Base-by-base conservation (phyloP, 1,139 yeast genomes). In the Pichia sp. region DNA sequence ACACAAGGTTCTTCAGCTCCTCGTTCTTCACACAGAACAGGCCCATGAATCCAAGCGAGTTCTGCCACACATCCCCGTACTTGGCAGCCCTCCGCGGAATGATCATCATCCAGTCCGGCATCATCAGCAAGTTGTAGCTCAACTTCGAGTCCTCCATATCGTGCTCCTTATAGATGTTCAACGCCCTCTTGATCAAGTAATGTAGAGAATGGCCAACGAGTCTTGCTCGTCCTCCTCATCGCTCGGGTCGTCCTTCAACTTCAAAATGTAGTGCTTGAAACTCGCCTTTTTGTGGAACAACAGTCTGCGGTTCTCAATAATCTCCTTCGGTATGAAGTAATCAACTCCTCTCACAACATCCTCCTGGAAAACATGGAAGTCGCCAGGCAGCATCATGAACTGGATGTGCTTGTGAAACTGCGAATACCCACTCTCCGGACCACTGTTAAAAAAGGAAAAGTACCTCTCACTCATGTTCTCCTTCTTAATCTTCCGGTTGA, bases 371-470 rank as follows among this genome's bases (percentile, higher is more conserved):
- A 89, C 79, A 1, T 67, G 69, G 66, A 83, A 85, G 40, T 76
- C 71, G 10, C 71, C 68, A 2, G 97, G 95, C 47, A 88, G 72
- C 40, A 83, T 77, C 78, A 93, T 75, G 69, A 92, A 84, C 70
- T 93, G 99, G 58, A 92, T 71, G 71, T 93, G 99, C 65, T 89
- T 89, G 72, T 93, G 99, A 50, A 90, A 86, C 64, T 91, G 95
- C 0, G 97, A 89, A 8, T 97, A 96, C 1, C 98, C 99, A 61
- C 95, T 84, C 63, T 83, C 78, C 30, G 83, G 82, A 4, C 98
- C 98, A 67, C 91, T 84, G 68, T 93, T 93, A 76, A 82, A 93
- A 70, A 93, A 92, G 0, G 90, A 93, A 69, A 92, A 76, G 78
- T 78, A 80, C 38, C 38, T 34, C n/a, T 34, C 38, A 34, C 12